These are phyloP conservation scores for Pichia cabralensis DNA, from an alignment of 805 yeast species.

Conservation along the genomic window DNA sequence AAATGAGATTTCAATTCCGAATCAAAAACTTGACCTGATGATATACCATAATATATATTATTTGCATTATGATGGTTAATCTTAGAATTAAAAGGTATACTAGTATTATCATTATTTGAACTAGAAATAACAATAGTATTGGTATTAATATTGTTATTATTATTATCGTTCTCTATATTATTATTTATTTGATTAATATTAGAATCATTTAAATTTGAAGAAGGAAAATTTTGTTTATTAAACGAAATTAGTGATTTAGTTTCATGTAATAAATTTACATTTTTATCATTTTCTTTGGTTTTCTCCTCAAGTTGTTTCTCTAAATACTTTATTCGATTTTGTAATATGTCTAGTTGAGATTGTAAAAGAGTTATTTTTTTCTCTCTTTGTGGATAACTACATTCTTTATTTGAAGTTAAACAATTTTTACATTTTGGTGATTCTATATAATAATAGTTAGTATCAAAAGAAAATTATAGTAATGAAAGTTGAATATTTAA, in stretches of 20 bases:
- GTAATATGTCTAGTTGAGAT: constrained; percentile 12
- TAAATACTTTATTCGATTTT: constrained; percentile 9
- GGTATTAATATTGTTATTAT: too few species aligned
- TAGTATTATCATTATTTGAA: neutral
- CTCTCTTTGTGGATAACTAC: constrained; percentile 14
- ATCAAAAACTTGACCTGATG: constrained; percentile 11
- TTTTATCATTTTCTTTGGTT: too few species aligned
- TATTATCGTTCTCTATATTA: too few species aligned
- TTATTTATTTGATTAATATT: neutral
- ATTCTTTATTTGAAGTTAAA: constrained; percentile 8
- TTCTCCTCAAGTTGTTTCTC: constrained; percentile 7
- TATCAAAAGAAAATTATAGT: neutral
- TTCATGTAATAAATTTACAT: too few species aligned
- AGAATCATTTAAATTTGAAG: neutral
- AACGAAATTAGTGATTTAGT: too few species aligned
- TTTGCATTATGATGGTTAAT: neutral
- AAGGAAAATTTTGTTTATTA: neutral
- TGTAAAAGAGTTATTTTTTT: constrained; percentile 16
- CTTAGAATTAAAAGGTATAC: constrained; percentile 3
- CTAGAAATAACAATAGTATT: too few species aligned
- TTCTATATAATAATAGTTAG: neutral
- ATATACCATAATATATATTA: constrained; percentile 4
- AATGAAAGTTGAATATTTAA: neutral
- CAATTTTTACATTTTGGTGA: constrained; percentile 14
- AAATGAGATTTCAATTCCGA: constrained; percentile 9